Conservation (phyloP, 75 land plant genomes). For the Pinus taeda region DNA sequence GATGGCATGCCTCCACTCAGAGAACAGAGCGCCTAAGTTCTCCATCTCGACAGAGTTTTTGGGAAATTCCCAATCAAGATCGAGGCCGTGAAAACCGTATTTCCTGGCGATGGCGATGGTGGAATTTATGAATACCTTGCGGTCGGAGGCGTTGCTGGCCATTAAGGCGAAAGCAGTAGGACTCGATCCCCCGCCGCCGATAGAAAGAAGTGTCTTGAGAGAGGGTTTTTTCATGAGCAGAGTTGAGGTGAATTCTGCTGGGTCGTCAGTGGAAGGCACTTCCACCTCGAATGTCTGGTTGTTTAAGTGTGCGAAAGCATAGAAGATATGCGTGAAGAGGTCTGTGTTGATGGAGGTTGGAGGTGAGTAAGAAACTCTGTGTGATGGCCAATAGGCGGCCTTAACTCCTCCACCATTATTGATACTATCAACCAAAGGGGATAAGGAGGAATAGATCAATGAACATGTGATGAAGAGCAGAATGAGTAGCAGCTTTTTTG, state of each 20-base stretch:
- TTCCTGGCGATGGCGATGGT: conserved; percentile 43
- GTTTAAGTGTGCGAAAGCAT: conserved; percentile 33
- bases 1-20: conserved; percentile 51
- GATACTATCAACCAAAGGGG: too few relatives aligned
- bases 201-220: neutral
- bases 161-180: conserved; percentile 17
- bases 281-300: conserved; percentile 19
- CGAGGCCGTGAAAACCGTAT: conserved; percentile 63
- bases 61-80: conserved; percentile 79
- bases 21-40: conserved; percentile 29
- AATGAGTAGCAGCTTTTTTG: too few relatives aligned
- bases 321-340: conserved; percentile 51
- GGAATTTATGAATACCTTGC: conserved; percentile 33
- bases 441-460: too few relatives aligned
- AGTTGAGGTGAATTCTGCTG: conserved; percentile 38
- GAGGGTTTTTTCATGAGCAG: conserved; percentile 8
- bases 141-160: conserved; percentile 16
- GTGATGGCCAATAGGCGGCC: conserved; percentile 1
- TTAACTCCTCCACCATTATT: neutral
- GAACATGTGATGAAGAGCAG: too few relatives aligned
- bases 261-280: neutral
- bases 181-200: conserved; percentile 28
- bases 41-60: conserved; percentile 35
- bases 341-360: conserved; percentile 29
- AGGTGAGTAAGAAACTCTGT: neutral